Conservation (phyloP, 179 eudicot genomes). For the Silene vulgaris region DNA sequence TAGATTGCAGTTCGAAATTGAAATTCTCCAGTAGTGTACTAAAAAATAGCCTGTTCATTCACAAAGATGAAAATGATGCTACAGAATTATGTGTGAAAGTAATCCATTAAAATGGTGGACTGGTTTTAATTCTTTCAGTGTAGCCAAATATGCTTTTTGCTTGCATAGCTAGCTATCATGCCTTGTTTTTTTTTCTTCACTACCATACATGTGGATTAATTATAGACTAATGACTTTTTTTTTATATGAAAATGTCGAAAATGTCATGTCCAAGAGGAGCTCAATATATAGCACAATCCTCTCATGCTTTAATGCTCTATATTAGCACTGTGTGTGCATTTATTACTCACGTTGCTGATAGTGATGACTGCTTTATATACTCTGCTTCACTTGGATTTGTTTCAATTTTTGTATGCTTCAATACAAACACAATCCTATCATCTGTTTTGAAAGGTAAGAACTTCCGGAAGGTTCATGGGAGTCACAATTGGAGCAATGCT, state of each 20-base stretch:
- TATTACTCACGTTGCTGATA: neutral
- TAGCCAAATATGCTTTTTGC: neutral
- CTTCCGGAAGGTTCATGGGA: conserved; percentile 91
- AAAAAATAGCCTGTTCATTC: no score
- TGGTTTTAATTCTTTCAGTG: no score
- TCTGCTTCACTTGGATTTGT: neutral
- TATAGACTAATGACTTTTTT: neutral
- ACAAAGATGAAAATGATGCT: no score
- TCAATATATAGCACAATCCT: neutral
- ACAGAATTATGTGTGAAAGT: no score
- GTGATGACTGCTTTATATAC: neutral
- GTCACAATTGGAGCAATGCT: conserved; percentile 91
- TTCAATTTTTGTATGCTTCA: neutral
- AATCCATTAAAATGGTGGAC: no score
- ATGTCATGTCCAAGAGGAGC: neutral
- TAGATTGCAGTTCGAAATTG: neutral
- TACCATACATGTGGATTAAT: neutral
- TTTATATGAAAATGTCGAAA: neutral
- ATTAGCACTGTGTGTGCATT: neutral
- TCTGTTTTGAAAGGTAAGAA: conserved; percentile 63
- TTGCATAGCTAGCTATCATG: neutral
- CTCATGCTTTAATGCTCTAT: neutral
- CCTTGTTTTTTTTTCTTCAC: neutral
- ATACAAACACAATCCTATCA: conserved; percentile 13
- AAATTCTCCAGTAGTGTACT: no score